Percentiles rank a stretch among this genome's conserved stretches.
phyloP scores from a whole-genome alignment of 208 protist genomes.

The Leishmania tarentolae region DNA sequence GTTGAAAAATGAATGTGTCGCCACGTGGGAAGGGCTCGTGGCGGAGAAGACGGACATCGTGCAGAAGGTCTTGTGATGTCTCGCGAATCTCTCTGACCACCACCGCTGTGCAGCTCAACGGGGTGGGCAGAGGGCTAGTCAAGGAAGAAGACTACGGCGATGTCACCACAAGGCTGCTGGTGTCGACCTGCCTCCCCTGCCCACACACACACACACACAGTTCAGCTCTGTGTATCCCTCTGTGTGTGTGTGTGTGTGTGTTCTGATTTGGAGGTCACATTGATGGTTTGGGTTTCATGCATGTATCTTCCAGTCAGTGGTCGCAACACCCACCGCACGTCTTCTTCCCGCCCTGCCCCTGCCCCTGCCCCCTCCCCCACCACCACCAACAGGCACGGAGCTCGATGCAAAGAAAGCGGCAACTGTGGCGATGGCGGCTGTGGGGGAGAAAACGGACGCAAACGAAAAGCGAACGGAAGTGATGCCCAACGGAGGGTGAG shows the following conservation, averaged over 20 bases:
- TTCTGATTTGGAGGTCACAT: background rate
- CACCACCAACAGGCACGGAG: too few relatives aligned
- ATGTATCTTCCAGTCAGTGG: background rate
- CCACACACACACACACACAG: too few relatives aligned
- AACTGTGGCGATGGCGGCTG: too few relatives aligned
- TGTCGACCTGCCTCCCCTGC: background rate
- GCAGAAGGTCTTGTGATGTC: background rate
- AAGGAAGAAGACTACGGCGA: background rate
- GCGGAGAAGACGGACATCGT: constrained; percentile 10
- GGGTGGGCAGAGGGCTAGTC: background rate
- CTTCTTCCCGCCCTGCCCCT: too few relatives aligned
- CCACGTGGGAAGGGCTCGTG: constrained; percentile 7
- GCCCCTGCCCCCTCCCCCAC: too few relatives aligned
- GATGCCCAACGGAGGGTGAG: too few relatives aligned
- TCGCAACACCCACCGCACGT: background rate
- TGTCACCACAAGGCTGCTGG: background rate
- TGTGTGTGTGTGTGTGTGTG: background rate
- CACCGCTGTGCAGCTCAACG: background rate
- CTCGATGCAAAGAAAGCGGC: too few relatives aligned
- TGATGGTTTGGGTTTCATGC: too few relatives aligned
- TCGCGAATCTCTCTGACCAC: background rate
- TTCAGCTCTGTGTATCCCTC: background rate
- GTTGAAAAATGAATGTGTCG: constrained; percentile 3
- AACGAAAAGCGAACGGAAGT: too few relatives aligned
- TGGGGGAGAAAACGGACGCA: too few relatives aligned